Conservation (phyloP, 495 filamentous ascomycete species). For the Parachaetomium inaequale region DNA sequence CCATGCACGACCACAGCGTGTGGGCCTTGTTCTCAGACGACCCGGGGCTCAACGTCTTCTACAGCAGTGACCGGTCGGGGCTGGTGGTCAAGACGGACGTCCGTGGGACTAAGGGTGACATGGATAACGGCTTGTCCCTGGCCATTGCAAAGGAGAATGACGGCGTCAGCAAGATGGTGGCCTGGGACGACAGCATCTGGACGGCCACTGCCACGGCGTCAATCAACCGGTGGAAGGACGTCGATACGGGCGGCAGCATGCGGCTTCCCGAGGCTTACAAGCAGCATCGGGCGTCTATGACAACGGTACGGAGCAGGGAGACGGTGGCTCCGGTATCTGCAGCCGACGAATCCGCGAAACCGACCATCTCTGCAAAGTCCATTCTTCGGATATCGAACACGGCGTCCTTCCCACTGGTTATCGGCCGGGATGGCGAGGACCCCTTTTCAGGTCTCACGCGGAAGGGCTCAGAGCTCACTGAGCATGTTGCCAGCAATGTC, state of each 20-base stretch:
- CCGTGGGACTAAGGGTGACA: slow-evolving; percentile 62
- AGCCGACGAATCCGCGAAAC: slow-evolving; percentile 42
- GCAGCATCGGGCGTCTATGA: slow-evolving; percentile 52
- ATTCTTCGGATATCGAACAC: slow-evolving; percentile 80
- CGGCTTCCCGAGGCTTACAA: slow-evolving; percentile 53
- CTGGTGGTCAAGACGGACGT: slow-evolving; percentile 93
- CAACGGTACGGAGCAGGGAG: slow-evolving; percentile 36
- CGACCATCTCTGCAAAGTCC: slow-evolving; percentile 71
- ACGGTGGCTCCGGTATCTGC: slow-evolving; percentile 19
- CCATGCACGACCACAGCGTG: slow-evolving; percentile 97
- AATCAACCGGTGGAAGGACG: slow-evolving; percentile 89
- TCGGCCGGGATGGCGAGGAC: slow-evolving; percentile 39
- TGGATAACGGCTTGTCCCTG: slow-evolving; percentile 85
- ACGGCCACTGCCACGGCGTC: slow-evolving; percentile 90
- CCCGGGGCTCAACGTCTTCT: slow-evolving; percentile 81
- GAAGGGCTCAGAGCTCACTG: slow-evolving; percentile 61
- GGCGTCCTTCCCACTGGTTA: slow-evolving; percentile 61
- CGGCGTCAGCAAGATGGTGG: slow-evolving; percentile 79
- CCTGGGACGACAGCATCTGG: slow-evolving; percentile 80
- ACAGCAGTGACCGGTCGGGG: slow-evolving; percentile 88
- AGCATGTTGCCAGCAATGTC: slow-evolving; percentile 53
- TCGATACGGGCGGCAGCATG: slow-evolving; percentile 63
- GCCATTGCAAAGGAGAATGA: slow-evolving; percentile 89
- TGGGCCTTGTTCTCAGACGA: slow-evolving; percentile 93
- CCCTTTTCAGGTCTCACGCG: slow-evolving; percentile 46